A percentile compares a stretch with the other conserved stretches of the same genome.
These are phyloP conservation scores for Venturia carpophila DNA, from an alignment of 2,329 filamentous ascomycete genomes.

Conservation along the genomic window DNA sequence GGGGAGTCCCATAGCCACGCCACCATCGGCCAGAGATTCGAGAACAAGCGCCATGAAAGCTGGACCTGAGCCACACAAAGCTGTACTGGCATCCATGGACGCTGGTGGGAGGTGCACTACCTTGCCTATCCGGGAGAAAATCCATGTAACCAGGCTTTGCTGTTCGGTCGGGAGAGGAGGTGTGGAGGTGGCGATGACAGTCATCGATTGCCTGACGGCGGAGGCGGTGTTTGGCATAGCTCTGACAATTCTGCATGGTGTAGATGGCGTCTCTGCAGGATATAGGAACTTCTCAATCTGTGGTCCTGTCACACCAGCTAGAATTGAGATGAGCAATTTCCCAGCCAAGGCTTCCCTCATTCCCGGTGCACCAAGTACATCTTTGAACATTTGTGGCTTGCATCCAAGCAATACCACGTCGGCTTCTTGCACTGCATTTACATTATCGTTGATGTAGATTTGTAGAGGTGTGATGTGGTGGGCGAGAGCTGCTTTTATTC, in stretches of 20 bases:
- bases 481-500: slow-evolving; percentile 58
- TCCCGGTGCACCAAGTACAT: slow-evolving; percentile 58
- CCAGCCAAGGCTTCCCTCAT: slow-evolving; percentile 66
- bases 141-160: slow-evolving; percentile 59
- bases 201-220: slow-evolving; percentile 74
- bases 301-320: slow-evolving; percentile 64
- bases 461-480: slow-evolving; percentile 53
- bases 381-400: slow-evolving; percentile 67
- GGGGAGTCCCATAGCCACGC: slow-evolving; percentile 70
- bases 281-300: slow-evolving; percentile 59
- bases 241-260: slow-evolving; percentile 58
- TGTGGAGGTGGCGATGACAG: slow-evolving; percentile 56
- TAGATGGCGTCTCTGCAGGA: slow-evolving; percentile 38
- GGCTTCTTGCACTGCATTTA: slow-evolving; percentile 56
- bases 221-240: slow-evolving; percentile 82
- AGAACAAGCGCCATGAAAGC: slow-evolving; percentile 70
- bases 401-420: slow-evolving; percentile 72
- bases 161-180: slow-evolving; percentile 50
- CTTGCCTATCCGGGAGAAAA: slow-evolving; percentile 66
- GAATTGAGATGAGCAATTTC: slow-evolving; percentile 75
- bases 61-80: slow-evolving; percentile 65
- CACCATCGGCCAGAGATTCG: slow-evolving; percentile 68
- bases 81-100: slow-evolving; percentile 65
- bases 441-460: slow-evolving; percentile 64
- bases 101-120: slow-evolving; percentile 59